These are phyloP conservation scores for Ganoderma sp. DNA, from an alignment of 1,284 basidiomycete species.

Conservation along the genomic window DNA sequence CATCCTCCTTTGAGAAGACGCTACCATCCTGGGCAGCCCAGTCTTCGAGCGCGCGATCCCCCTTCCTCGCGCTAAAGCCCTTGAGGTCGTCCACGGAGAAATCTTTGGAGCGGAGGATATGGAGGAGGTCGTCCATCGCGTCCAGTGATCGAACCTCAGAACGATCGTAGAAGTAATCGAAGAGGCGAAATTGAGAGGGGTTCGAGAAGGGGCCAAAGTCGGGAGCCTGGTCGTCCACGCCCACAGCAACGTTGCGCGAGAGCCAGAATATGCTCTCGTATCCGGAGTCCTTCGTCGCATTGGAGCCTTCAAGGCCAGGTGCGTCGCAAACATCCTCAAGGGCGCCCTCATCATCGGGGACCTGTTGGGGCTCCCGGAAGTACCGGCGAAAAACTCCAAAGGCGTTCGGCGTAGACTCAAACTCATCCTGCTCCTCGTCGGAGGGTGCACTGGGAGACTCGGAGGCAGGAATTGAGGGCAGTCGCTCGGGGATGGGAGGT, in stretches of 20 bases:
- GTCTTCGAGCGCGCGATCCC: background rate
- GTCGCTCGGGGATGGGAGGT: background rate
- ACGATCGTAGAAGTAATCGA: conserved; percentile 2
- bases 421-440: background rate
- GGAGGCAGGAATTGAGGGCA: background rate
- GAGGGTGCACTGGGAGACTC: background rate
- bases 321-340: background rate
- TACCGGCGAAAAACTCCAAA: background rate
- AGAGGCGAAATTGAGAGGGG: background rate
- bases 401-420: background rate
- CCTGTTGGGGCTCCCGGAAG: background rate
- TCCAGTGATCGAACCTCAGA: background rate
- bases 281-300: background rate
- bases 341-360: background rate
- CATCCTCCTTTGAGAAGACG: background rate
- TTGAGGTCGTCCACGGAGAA: background rate
- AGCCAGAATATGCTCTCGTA: background rate
- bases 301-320: background rate
- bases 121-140: background rate
- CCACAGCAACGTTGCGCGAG: background rate
- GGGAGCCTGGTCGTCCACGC: background rate
- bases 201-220: background rate
- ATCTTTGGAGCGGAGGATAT: background rate
- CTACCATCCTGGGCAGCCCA: background rate
- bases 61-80: background rate